A percentile compares a stretch with the other conserved stretches of the same genome.
These are phyloP conservation scores for Scortechinia acanthostroma DNA, from an alignment of 2,329 filamentous ascomycete genomes.

Conservation along the genomic window DNA sequence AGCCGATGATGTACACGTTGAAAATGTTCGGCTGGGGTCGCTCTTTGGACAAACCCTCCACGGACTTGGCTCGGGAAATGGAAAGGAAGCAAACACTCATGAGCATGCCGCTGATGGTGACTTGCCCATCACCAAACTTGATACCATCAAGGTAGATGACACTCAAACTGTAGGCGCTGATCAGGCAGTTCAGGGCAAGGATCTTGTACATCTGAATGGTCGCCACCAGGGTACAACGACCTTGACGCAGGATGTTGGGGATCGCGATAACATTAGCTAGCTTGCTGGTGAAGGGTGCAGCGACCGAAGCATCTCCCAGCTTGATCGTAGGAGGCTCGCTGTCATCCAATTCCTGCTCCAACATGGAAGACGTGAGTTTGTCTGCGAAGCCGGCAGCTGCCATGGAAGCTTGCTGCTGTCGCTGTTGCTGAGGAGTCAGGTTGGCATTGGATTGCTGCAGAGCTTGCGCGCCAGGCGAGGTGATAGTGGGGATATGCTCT, in stretches of 20 bases:
- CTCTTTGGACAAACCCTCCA: slow-evolving; percentile 92
- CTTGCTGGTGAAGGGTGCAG: slow-evolving; percentile 95
- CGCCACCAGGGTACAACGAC: slow-evolving; percentile 91
- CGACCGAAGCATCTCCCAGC: slow-evolving; percentile 91
- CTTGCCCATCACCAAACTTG: slow-evolving; percentile 97
- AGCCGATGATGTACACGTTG: slow-evolving; percentile 97
- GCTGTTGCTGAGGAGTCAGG: slow-evolving; percentile 43
- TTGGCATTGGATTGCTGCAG: slow-evolving; percentile 40
- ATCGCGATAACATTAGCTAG: slow-evolving; percentile 93
- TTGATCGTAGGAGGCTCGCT: slow-evolving; percentile 92
- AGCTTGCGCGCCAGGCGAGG: slow-evolving; percentile 54
- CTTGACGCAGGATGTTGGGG: slow-evolving; percentile 96
- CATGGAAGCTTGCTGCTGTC: slow-evolving; percentile 58
- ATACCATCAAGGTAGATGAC: slow-evolving; percentile 96
- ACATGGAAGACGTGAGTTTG: slow-evolving; percentile 77
- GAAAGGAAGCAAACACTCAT: slow-evolving; percentile 99
- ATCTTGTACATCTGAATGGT: slow-evolving; percentile 99
- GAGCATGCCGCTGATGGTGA: slow-evolving; percentile 97
- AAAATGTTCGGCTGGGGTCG: slow-evolving; percentile 97
- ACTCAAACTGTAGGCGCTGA: slow-evolving; percentile 92
- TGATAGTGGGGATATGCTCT: slow-evolving; percentile 53
- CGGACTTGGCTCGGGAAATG: slow-evolving; percentile 88
- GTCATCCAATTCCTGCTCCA: slow-evolving; percentile 76
- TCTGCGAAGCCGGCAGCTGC: slow-evolving; percentile 77
- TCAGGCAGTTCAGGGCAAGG: slow-evolving; percentile 90